Conservation (phyloP, 768 basidiomycete genomes). For the Botryobasidium botryosum region DNA sequence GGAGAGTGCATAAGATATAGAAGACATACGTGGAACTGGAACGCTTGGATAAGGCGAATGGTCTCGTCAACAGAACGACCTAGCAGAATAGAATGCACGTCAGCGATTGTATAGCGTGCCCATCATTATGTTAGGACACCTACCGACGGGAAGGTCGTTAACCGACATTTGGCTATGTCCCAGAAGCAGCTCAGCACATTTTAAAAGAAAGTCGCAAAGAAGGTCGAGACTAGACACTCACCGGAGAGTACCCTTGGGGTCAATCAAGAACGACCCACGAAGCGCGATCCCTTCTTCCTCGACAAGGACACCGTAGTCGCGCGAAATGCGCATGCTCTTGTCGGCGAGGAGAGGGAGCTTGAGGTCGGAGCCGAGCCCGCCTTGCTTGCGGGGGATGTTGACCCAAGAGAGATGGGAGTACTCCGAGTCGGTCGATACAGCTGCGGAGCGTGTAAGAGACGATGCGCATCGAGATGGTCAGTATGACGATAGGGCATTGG, state of each 20-base stretch:
- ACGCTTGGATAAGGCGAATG: slow-evolving; percentile 76
- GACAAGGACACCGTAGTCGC: slow-evolving; percentile 71
- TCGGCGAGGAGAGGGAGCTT: slow-evolving; percentile 53
- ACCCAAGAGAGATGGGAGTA: slow-evolving; percentile 82
- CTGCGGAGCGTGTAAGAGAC: slow-evolving; percentile 20
- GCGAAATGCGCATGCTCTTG: slow-evolving; percentile 20
- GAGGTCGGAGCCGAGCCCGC: slow-evolving; percentile 80
- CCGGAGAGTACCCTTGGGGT: slow-evolving; percentile 65
- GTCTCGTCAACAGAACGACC: slow-evolving; percentile 94
- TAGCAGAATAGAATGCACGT: too few species aligned
- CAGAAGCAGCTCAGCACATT: not conserved
- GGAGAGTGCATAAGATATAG: slow-evolving; percentile 2
- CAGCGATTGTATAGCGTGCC: too few species aligned
- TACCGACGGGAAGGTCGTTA: slow-evolving; percentile 87
- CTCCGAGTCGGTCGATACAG: slow-evolving; percentile 79
- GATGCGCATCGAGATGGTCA: slow-evolving; percentile 1
- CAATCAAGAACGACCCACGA: slow-evolving; percentile 75
- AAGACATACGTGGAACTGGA: slow-evolving; percentile 64
- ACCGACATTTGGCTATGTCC: slow-evolving; percentile 55
- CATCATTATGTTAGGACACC: too few species aligned
- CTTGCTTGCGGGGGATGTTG: slow-evolving; percentile 60
- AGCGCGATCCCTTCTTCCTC: slow-evolving; percentile 81
- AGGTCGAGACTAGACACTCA: too few species aligned
- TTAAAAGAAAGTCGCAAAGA: not conserved
- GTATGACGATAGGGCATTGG: not conserved